Conservation (phyloP, 2,329 filamentous ascomycete genomes). For the Arthrobotrys conoides region DNA sequence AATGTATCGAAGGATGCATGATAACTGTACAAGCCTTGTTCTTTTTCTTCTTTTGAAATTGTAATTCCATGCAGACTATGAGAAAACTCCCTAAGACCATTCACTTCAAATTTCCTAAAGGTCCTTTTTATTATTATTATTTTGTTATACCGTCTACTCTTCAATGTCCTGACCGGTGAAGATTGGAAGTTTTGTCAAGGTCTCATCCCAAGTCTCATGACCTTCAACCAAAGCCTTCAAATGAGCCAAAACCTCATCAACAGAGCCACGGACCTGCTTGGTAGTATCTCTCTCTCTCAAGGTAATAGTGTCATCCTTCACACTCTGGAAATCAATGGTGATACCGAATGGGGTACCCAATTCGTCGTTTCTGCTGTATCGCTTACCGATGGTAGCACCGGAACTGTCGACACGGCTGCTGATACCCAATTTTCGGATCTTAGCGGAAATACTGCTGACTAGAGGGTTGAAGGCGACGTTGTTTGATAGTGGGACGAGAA, state of each 20-base stretch:
- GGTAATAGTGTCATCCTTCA: constrained; percentile 88
- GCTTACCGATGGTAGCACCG: constrained; percentile 91
- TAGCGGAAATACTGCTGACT: constrained; percentile 77
- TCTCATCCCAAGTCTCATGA: constrained; percentile 77
- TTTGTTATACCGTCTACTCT: background rate
- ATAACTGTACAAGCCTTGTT: background rate
- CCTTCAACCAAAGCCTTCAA: constrained; percentile 76
- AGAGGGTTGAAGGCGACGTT: constrained; percentile 83
- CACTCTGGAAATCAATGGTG: constrained; percentile 94
- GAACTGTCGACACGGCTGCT: constrained; percentile 91
- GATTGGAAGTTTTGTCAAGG: constrained; percentile 82
- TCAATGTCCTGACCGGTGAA: constrained; percentile 83
- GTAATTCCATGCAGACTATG: background rate
- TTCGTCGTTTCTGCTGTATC: constrained; percentile 95
- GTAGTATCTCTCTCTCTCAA: constrained; percentile 92
- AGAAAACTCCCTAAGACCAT: background rate
- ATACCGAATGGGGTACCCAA: constrained; percentile 93
- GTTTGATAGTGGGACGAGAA: constrained; percentile 88
- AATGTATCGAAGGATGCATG: background rate
- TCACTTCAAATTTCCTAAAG: background rate
- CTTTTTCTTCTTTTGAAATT: background rate
- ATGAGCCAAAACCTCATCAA: constrained; percentile 83
- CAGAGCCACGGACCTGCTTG: constrained; percentile 86
- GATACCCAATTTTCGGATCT: constrained; percentile 81
- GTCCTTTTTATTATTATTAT: background rate